Conservation (phyloP, 2,329 filamentous ascomycete species). For the Colletotrichum magnum region DNA sequence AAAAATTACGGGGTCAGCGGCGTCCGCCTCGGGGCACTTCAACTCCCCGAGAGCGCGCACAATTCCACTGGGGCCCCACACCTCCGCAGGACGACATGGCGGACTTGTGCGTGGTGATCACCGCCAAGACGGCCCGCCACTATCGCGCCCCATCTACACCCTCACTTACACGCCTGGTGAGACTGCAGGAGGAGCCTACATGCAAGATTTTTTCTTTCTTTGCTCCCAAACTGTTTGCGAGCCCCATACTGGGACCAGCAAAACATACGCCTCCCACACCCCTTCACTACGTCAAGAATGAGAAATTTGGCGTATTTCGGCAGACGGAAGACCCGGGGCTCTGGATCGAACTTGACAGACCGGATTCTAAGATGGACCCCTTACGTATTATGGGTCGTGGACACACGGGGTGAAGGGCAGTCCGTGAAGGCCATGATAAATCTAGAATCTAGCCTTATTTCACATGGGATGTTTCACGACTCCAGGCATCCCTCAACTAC, state of each 20-base stretch:
- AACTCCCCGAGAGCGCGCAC: conserved; percentile 29
- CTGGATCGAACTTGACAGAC: conserved; percentile 22
- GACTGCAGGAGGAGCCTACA: conserved; percentile 17
- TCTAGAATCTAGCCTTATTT: conserved; percentile 26
- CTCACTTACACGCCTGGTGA: neutral
- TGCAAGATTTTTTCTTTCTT: conserved; percentile 8
- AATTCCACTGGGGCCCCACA: neutral
- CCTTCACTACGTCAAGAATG: conserved; percentile 25
- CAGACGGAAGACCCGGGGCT: conserved; percentile 30
- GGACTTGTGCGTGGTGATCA: conserved; percentile 24
- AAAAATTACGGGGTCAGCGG: conserved; percentile 35
- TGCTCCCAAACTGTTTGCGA: neutral
- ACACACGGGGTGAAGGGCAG: conserved; percentile 20
- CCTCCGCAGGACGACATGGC: conserved; percentile 12
- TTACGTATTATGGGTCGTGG: conserved; percentile 26
- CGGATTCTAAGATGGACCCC: conserved; percentile 38
- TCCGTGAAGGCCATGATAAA: conserved; percentile 33
- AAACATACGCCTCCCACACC: conserved; percentile 1
- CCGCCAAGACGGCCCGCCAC: conserved; percentile 30
- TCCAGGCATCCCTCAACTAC: neutral
- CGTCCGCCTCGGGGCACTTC: conserved; percentile 31
- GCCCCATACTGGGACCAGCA: neutral
- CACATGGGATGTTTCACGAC: neutral
- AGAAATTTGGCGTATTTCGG: conserved; percentile 11
- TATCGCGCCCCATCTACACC: conserved; percentile 23